Evolutionary conservation across 1,284 basidiomycete genomes (phyloP).

Genomic region (Rhodotorula mucilaginosa): DNA sequence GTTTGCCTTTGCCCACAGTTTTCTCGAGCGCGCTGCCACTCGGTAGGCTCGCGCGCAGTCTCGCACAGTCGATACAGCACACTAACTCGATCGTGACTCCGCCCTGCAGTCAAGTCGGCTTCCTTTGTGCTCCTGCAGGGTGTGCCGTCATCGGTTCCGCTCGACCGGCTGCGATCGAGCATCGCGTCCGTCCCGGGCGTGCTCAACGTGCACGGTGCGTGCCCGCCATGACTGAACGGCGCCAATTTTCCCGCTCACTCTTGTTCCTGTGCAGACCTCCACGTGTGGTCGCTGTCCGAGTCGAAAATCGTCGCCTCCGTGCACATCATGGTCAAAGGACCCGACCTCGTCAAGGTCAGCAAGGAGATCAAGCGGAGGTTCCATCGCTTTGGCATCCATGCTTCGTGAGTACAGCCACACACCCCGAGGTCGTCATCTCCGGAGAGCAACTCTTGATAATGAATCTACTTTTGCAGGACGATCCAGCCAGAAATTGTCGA

Average conservation of each 20-base stretch:
- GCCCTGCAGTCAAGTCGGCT: constrained; percentile 69
- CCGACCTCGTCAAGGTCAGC: constrained; percentile 85
- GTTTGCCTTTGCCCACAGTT: constrained; percentile 48
- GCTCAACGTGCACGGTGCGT: constrained; percentile 72
- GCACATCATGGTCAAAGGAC: constrained; percentile 80
- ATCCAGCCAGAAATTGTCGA: constrained; percentile 46
- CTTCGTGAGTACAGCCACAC: constrained; percentile 46
- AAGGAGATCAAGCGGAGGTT: constrained; percentile 75
- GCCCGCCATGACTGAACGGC: no score
- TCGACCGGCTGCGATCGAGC: constrained; percentile 77
- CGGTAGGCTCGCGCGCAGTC: constrained; percentile 13
- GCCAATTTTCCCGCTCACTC: not conserved
- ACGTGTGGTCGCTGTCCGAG: constrained; percentile 92
- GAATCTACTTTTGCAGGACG: constrained; percentile 34
- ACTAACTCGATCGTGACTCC: not conserved
- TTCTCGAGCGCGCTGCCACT: constrained; percentile 92
- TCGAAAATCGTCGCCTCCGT: constrained; percentile 91
- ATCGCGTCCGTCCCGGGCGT: constrained; percentile 83
- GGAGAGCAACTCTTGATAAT: no score
- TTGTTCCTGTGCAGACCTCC: constrained; percentile 55
- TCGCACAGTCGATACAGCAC: constrained; percentile 42
- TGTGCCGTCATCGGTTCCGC: constrained; percentile 82
- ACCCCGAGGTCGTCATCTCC: no score
- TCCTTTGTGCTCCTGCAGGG: constrained; percentile 97
- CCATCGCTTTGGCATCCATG: constrained; percentile 90